phyloP scores from a whole-genome alignment of 257 asterid species.

The Knoxia roxburghii region DNA sequence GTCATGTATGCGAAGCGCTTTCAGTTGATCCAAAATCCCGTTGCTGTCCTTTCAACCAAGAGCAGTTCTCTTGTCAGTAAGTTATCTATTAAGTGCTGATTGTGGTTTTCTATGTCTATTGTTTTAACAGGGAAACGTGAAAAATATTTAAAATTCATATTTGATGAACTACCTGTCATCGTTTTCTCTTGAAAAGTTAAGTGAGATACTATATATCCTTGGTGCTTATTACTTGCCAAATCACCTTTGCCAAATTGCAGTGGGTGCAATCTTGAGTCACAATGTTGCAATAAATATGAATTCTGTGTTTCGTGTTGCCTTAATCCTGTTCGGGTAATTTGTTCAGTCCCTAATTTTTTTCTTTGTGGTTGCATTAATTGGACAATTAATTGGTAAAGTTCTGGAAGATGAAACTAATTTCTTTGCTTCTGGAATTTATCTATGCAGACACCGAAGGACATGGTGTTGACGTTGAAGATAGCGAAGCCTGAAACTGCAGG shows the following conservation, averaged over 20 bases:
- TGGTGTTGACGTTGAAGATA: slow-evolving; percentile 52
- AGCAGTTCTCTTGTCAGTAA: slow-evolving; percentile 85
- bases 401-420: slow-evolving; percentile 4
- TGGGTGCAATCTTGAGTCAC: slow-evolving; percentile 73
- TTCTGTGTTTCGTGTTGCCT: slow-evolving; percentile 97
- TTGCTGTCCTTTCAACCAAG: slow-evolving; percentile 66
- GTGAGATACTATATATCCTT: not conserved
- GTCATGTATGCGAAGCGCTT: slow-evolving; percentile 78
- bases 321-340: slow-evolving; percentile 62
- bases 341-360: not conserved
- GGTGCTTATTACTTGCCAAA: slow-evolving; percentile 13
- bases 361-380: not conserved
- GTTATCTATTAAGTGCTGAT: slow-evolving; percentile 32
- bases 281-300: slow-evolving; percentile 86
- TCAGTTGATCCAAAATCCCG: slow-evolving; percentile 58
- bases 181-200: not conserved
- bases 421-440: slow-evolving; percentile 14
- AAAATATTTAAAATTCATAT: not conserved
- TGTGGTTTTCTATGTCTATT: not conserved
- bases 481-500: slow-evolving; percentile 83
- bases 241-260: slow-evolving; percentile 35
- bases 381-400: not conserved
- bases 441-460: slow-evolving; percentile 45
- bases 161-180: not conserved
- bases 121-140: not conserved